A percentile compares a stretch with the other conserved stretches of the same genome.
Evolutionary conservation across 2,329 filamentous ascomycete genomes (phyloP).

Genomic region (Monosporascus sp.): DNA sequence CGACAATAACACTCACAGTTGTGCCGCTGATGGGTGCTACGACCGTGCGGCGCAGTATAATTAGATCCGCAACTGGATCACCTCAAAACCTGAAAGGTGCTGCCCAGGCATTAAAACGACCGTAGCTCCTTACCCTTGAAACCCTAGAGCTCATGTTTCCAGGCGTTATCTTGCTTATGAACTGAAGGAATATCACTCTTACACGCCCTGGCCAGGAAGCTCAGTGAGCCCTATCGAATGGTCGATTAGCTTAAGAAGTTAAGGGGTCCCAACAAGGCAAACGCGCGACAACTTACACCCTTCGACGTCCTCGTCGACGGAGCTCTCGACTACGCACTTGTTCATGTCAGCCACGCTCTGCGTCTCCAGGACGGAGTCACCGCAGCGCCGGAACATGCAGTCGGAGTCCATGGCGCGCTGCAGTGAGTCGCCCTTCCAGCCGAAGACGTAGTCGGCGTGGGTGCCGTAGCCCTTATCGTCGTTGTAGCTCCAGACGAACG

Average conservation of each 20-base stretch:
- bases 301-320: slow-evolving; percentile 26
- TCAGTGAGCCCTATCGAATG: neutral
- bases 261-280: neutral
- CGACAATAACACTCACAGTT: too few relatives aligned
- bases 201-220: neutral
- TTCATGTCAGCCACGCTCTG: slow-evolving; percentile 29
- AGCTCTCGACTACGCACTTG: slow-evolving; percentile 22
- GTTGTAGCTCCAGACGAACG: slow-evolving; percentile 18
- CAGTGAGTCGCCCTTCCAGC: slow-evolving; percentile 22
- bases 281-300: slow-evolving; percentile 17
- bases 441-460: slow-evolving; percentile 31
- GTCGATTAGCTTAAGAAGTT: neutral
- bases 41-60: too few relatives aligned
- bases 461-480: slow-evolving; percentile 26
- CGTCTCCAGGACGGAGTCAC: slow-evolving; percentile 26
- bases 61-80: too few relatives aligned
- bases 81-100: too few relatives aligned
- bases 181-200: neutral
- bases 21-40: too few relatives aligned
- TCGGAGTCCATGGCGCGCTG: slow-evolving; percentile 26
- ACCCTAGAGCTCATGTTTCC: too few relatives aligned
- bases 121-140: too few relatives aligned
- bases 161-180: too few relatives aligned
- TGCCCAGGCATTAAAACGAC: too few relatives aligned
- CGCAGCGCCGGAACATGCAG: slow-evolving; percentile 29